Evolutionary conservation across 83 land plant species (phyloP), one percentile per base, ranked within the genome.

Genomic region (Thuja plicata): DNA sequence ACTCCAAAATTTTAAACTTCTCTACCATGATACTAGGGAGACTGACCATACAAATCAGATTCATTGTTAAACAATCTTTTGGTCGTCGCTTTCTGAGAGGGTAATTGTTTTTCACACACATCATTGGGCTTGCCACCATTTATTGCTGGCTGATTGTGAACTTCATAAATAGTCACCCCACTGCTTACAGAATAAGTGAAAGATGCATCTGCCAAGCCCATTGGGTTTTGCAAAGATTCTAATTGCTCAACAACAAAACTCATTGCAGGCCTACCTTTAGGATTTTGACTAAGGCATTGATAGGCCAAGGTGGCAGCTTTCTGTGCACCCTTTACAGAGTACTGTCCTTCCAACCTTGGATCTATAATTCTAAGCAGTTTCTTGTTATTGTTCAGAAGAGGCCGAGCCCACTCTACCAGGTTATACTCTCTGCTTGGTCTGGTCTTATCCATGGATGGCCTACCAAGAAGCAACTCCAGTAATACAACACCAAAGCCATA

Each of bases 401-500:
- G 96, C 6, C 96, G 93, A 41, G 94, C 95, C 96, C 96, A 95
- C 41, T 94, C 94, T 60, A 95, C 95, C 32, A 95, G 90, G 90
- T 93, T 94, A 78, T 93, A 93, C 60, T 95, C 96, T 86, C 92
- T 89, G 46, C 92, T 92, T 12, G 94, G 95, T 57, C 94, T 88
- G 87, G 90, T 93, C 90, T 92, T 94, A 90, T 95, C 96, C 95
- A 95, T 87, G 16, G 94, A 93, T 88, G 89, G 92, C 86, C 94
- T 94, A 30, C 96, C 95, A 82, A 92, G 88, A 9, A 95, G 94
- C 91, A 94, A 85, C 92, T 95, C 96, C 34, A 95, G 92, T 46
- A 95, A 89, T 71, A 95, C 95, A 24, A 95, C 96, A n/a, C 96
- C 96, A 89, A 93, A 95, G 15, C 95, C 94, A 92, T 93, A 95